A percentile compares a stretch with the other conserved stretches of the same genome.
Conservation (phyloP, 2,329 filamentous ascomycete genomes). For the Pseudogymnoascus sp. region DNA sequence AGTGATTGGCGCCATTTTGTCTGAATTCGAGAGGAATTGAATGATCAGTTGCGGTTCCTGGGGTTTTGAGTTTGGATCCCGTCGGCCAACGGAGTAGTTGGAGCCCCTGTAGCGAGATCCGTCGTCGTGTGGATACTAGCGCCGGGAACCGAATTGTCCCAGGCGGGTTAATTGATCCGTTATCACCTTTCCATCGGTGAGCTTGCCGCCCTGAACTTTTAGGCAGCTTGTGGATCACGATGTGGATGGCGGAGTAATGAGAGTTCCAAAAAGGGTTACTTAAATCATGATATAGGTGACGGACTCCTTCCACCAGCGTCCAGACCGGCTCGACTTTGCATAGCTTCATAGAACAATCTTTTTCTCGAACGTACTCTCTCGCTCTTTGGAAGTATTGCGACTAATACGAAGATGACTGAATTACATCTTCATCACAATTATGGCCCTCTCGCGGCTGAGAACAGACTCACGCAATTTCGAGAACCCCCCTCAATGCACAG, state of each 20-base stretch:
- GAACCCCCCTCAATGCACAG: neutral
- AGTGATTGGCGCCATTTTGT: neutral
- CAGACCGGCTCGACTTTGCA: neutral
- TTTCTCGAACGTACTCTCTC: neutral
- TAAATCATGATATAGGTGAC: neutral
- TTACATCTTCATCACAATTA: neutral
- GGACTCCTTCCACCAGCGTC: neutral
- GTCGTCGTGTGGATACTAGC: neutral
- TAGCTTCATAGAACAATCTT: neutral
- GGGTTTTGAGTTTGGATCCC: neutral
- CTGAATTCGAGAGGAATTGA: neutral
- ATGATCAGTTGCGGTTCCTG: neutral
- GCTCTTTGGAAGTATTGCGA: neutral
- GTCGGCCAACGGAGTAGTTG: neutral
- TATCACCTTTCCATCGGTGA: neutral
- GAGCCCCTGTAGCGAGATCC: neutral
- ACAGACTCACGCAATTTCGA: neutral
- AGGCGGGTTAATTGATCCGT: slow-evolving; percentile 1
- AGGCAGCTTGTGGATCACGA: neutral
- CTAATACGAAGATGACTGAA: neutral
- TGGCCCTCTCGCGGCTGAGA: neutral
- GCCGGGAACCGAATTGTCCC: neutral
- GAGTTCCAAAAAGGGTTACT: neutral
- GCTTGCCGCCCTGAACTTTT: neutral
- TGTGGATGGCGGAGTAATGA: neutral